A percentile compares a stretch with the other conserved stretches of the same genome.
Conservation (phyloP, 2,329 filamentous ascomycete genomes). For the Talaromyces sp. region DNA sequence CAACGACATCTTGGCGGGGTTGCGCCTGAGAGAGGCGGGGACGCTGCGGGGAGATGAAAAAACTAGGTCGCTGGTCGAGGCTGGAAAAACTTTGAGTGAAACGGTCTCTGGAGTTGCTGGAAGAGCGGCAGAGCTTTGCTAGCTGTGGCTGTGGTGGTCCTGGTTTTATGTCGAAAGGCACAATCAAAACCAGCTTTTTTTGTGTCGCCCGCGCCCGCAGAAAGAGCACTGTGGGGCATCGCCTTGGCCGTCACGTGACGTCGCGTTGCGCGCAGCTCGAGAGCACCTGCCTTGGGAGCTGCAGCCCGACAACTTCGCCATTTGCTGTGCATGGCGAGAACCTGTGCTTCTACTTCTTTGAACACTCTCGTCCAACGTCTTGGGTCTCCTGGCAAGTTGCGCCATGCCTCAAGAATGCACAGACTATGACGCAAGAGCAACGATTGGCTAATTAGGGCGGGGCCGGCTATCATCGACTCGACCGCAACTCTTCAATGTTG, state of each 20-base stretch:
- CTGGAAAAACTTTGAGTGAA: background rate
- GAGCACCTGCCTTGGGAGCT: background rate
- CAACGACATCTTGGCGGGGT: conserved; percentile 74
- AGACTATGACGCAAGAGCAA: background rate
- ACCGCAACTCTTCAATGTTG: background rate
- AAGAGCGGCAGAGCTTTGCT: background rate
- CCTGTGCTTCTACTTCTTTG: background rate
- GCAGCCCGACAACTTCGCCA: background rate
- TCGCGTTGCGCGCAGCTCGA: background rate
- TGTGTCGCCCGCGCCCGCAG: conserved; percentile 10
- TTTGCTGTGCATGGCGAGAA: background rate
- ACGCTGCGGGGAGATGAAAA: background rate
- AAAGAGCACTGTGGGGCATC: conserved; percentile 1
- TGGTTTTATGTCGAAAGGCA: conserved; percentile 2
- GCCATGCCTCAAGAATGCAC: background rate
- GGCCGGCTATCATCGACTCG: background rate
- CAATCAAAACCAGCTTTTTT: conserved; percentile 9
- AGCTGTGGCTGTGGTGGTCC: background rate
- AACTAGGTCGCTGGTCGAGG: background rate
- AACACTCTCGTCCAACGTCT: background rate
- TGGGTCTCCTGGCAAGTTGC: background rate
- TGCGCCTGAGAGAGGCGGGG: conserved; percentile 20
- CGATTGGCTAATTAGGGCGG: background rate
- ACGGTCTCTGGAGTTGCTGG: background rate
- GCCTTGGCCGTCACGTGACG: background rate